Percentiles rank a stretch among this genome's conserved stretches.
phyloP scores from a whole-genome alignment of 2,329 filamentous ascomycete species.

The Ophiostoma sp. region DNA sequence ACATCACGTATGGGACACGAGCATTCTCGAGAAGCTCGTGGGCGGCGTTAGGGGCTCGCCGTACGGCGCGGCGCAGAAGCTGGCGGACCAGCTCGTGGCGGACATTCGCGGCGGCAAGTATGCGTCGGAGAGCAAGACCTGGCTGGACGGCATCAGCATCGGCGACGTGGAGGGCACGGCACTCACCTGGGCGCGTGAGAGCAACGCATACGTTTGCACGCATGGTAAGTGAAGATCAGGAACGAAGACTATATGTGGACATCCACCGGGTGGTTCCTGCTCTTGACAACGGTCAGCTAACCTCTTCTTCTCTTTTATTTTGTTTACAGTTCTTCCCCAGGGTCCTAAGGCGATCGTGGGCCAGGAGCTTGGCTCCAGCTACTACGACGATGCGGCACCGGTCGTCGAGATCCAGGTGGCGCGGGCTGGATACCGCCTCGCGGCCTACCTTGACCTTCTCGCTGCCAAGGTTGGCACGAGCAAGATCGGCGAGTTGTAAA shows the following conservation, averaged over 20 bases:
- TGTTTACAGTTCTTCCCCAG: slow-evolving; percentile 57
- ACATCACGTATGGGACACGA: slow-evolving; percentile 72
- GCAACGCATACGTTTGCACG: slow-evolving; percentile 62
- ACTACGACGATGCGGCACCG: slow-evolving; percentile 63
- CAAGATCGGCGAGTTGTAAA: slow-evolving; percentile 33
- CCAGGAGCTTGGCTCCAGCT: slow-evolving; percentile 59
- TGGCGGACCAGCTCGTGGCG: slow-evolving; percentile 57
- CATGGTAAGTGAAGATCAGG: slow-evolving; percentile 49
- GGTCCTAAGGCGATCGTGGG: slow-evolving; percentile 58
- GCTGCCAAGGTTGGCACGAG: slow-evolving; percentile 41
- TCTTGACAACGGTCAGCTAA: neutral
- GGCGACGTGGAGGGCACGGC: slow-evolving; percentile 56
- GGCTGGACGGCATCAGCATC: slow-evolving; percentile 59
- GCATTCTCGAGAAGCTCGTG: slow-evolving; percentile 65
- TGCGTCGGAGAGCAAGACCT: slow-evolving; percentile 48
- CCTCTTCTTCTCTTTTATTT: neutral
- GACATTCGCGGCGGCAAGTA: slow-evolving; percentile 61
- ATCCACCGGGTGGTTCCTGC: neutral
- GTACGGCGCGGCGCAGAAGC: slow-evolving; percentile 52
- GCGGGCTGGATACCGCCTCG: slow-evolving; percentile 67
- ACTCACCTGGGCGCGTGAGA: slow-evolving; percentile 63
- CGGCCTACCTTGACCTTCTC: slow-evolving; percentile 65
- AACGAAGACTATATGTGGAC: neutral
- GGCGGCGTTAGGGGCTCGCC: slow-evolving; percentile 56
- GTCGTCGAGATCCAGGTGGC: slow-evolving; percentile 67